A percentile compares a stretch with the other conserved stretches of the same genome.
These are phyloP conservation scores for Prunus salicina DNA, from an alignment of 306 rosid species.

Conservation along the genomic window DNA sequence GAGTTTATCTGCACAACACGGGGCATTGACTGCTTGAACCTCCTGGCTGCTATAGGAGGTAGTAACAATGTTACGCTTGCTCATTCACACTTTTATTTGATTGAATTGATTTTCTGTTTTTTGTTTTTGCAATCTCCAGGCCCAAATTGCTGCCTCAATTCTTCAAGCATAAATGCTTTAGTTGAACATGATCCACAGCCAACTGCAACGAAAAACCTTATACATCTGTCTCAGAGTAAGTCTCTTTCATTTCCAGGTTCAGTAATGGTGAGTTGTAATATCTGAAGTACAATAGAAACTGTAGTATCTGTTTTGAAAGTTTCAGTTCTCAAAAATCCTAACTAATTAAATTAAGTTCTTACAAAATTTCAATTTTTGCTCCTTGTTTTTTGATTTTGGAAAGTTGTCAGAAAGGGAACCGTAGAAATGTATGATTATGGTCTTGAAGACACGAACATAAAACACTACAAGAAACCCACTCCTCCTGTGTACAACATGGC, in stretches of 20 bases:
- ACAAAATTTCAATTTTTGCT: background rate
- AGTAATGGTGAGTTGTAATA: background rate
- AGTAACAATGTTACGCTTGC: background rate
- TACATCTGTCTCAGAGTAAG: slow-evolving; percentile 71
- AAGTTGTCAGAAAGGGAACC: slow-evolving; percentile 60
- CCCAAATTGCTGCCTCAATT: slow-evolving; percentile 51
- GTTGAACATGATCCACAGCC: slow-evolving; percentile 53
- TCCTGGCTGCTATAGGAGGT: slow-evolving; percentile 2
- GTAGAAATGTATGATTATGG: slow-evolving; percentile 51
- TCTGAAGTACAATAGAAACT: background rate
- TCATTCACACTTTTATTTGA: background rate
- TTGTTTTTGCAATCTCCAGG: background rate
- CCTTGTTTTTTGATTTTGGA: background rate
- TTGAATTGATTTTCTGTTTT: background rate
- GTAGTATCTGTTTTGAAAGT: background rate
- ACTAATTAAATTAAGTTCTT: no score
- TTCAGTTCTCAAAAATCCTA: background rate
- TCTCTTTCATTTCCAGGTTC: background rate
- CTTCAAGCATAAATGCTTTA: slow-evolving; percentile 33
- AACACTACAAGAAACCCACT: slow-evolving; percentile 46
- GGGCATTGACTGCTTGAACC: slow-evolving; percentile 1
- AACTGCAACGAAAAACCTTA: slow-evolving; percentile 62
- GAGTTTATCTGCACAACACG: background rate
- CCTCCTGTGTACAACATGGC: slow-evolving; percentile 60
- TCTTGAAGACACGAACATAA: slow-evolving; percentile 26